Evolutionary conservation across 805 yeast genomes (phyloP).

Genomic region (Trichomonascus vanleenenianus): DNA sequence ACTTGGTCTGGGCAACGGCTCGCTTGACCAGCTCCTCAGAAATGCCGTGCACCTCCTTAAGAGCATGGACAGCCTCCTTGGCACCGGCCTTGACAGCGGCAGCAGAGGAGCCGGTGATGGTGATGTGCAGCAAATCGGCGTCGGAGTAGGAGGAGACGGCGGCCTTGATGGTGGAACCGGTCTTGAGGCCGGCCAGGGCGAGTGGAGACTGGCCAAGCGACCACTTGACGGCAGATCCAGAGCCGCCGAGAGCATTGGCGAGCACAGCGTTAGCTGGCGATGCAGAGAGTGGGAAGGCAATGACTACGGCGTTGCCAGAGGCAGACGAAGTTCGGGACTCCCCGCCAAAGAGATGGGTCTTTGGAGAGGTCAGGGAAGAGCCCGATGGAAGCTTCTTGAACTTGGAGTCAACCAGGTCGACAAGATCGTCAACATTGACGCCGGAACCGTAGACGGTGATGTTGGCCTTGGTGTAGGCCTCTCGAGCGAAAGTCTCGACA

Average conservation of each 20-base stretch:
- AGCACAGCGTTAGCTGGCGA: conserved; percentile 64
- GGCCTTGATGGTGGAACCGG: conserved; percentile 42
- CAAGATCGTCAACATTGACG: conserved; percentile 63
- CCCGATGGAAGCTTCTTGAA: conserved; percentile 60
- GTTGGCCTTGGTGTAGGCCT: conserved; percentile 63
- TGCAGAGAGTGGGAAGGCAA: conserved; percentile 65
- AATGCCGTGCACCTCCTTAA: conserved; percentile 24
- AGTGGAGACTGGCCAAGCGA: conserved; percentile 43
- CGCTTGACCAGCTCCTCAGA: conserved; percentile 35
- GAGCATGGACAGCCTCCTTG: conserved; percentile 31
- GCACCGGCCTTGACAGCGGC: conserved; percentile 53
- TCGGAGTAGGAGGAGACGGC: conserved; percentile 59
- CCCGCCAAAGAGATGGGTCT: conserved; percentile 48
- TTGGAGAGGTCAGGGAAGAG: conserved; percentile 36
- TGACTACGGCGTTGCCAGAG: conserved; percentile 63
- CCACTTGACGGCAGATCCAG: conserved; percentile 45
- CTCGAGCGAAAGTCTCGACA: conserved; percentile 55
- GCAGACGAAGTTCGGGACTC: conserved; percentile 52
- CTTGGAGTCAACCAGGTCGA: conserved; percentile 50
- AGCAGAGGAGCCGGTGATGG: conserved; percentile 54
- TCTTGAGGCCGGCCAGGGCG: conserved; percentile 35
- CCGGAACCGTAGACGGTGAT: conserved; percentile 67
- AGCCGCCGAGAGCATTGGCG: conserved; percentile 52
- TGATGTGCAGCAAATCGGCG: conserved; percentile 72
- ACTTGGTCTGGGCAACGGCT: conserved; percentile 51